Base-by-base conservation (phyloP, 495 filamentous ascomycete genomes). In the Aspergillus campestris region DNA sequence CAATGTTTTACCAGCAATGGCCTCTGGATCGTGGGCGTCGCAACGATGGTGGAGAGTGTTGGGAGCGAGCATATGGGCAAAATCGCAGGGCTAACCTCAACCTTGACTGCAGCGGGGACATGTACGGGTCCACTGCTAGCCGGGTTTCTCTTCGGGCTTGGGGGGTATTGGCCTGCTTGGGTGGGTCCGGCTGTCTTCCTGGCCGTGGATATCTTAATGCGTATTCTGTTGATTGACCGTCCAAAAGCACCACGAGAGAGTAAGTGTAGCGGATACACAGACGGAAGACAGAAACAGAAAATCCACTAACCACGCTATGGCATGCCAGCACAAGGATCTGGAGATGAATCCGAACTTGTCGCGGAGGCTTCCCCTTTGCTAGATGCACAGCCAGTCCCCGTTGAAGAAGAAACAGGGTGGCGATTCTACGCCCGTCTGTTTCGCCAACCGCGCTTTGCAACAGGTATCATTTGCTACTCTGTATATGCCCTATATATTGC, bases 91-190 rank as follows among this genome's bases (percentile, higher is more conserved):
- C 28, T 55, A n/a, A 42, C 43, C n/a, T 53, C 43, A 1, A 43
- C 42, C 3, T 15, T 59, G 2, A 47, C 47, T 8, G 45, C 51
- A 14, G 56, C 46, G 7, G 61, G 61, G 0, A 53, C 55, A 8
- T 47, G 44, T 3, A 38, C 50, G 1, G 60, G 62, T 1, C 62
- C 62, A 0, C 48, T 59, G 0, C 34, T 62, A 3, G 43, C 55
- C 0, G 60, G 60, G 0, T 13, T 56, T n/a, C 33, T 62, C 2
- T 57, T 64, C 8, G 47, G 42, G 18, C 31, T 56, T 3, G 58
- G 50, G 8, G 60, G 60, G 0, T 66, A 66, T 31, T 66, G 62
- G 62, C 24, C 34, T 2, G 54, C 62, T 0, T 66, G 62, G 62
- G 35, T 34, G 3, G 56, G 50, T 7, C 56, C 51, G 1, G 35